Evolutionary conservation across 352 stramenopile genomes (phyloP), one percentile per base, ranked within the genome.

Genomic region (Phytophthora litchii): DNA sequence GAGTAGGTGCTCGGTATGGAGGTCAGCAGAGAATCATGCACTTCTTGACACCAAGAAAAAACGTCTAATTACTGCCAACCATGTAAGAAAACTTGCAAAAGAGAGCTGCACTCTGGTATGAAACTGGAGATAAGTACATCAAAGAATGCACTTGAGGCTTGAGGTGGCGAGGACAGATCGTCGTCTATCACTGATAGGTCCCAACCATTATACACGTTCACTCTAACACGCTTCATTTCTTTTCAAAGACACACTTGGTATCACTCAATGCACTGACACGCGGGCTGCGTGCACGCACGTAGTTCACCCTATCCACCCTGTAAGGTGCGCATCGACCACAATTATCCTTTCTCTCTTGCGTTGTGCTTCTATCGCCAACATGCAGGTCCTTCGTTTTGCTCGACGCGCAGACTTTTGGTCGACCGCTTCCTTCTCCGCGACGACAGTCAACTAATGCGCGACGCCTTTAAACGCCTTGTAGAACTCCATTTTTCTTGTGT

Each of bases 301-400:
- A 34, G 29, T 31, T n/a, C n/a, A n/a, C n/a, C n/a, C n/a, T n/a
- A n/a, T n/a, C n/a, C n/a, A n/a, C 25, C 8, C 25, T 8, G 25
- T 8, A 31, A 31, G 4, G 8, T 31, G 25, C 10, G 10, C 29
- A 34, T 34, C 29, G 29, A 14, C 9, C n/a, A 27, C 21, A 37
- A 25, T 44, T n/a, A 37, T 37, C 12, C 35, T 36, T 1, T 48
- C 37, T 27, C 23, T 5, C 23, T 27, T 34, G 53, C 19, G 32
- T 37, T 60, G n/a, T 32, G 54, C 54, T 63, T 56, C 54, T 35
- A 45, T 54, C 46, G 54, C 43, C 38, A 50, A 51, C 13, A 5
- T 63, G 37, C 37, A 46, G 35, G n/a, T 50, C 14, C 23, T 63
- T 29, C 9, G 44, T 14, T 44, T 46, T 38, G 19, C 14, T 60